phyloP scores from a whole-genome alignment of 768 basidiomycete genomes.

The Rhodocollybia butyracea region DNA sequence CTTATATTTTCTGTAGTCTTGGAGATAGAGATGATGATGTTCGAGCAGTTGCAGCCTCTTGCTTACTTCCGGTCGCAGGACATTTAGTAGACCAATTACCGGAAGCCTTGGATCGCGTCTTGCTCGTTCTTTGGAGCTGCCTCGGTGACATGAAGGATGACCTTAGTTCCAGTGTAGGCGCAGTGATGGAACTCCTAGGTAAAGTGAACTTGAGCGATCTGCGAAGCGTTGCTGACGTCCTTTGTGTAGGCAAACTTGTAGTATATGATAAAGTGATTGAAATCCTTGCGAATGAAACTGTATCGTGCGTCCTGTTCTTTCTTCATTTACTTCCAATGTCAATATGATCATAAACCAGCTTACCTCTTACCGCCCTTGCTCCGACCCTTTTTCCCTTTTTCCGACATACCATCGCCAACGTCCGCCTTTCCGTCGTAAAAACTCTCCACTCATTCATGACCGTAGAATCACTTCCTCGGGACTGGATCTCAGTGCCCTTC shows the following conservation, averaged over 20 bases:
- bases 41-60: slow-evolving; percentile 90
- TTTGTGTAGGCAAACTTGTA: slow-evolving; percentile 69
- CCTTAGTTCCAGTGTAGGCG: slow-evolving; percentile 91
- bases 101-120: slow-evolving; percentile 65
- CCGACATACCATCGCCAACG: slow-evolving; percentile 92
- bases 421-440: slow-evolving; percentile 89
- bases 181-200: slow-evolving; percentile 98
- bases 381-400: slow-evolving; percentile 94
- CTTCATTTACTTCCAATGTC: background rate
- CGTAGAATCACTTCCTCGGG: slow-evolving; percentile 66
- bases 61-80: slow-evolving; percentile 82
- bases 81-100: slow-evolving; percentile 76
- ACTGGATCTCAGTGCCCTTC: slow-evolving; percentile 79
- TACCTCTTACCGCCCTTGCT: slow-evolving; percentile 77
- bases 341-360: slow-evolving; percentile 38
- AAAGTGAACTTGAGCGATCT: slow-evolving; percentile 2
- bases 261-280: slow-evolving; percentile 74
- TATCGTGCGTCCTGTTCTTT: slow-evolving; percentile 55
- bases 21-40: slow-evolving; percentile 95
- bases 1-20: slow-evolving; percentile 47
- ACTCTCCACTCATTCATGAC: slow-evolving; percentile 85
- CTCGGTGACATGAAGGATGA: slow-evolving; percentile 94
- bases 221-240: background rate
- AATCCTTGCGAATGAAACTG: slow-evolving; percentile 63
- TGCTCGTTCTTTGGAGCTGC: slow-evolving; percentile 89